Conservation (phyloP, 1,139 yeast species). For the Pichia inconspicua region DNA sequence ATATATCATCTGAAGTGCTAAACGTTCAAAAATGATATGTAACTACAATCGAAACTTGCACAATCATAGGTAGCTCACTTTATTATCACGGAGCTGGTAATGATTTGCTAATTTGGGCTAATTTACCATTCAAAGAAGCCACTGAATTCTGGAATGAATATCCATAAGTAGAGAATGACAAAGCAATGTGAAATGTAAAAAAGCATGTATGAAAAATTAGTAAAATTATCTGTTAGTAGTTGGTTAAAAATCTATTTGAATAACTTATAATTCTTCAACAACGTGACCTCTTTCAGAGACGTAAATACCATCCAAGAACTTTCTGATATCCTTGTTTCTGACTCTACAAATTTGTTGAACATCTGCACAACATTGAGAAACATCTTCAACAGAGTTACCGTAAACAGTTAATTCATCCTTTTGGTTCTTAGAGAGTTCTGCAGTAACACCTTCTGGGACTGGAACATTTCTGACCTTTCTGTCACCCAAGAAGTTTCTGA, state of each 20-base stretch:
- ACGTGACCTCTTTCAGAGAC: conserved; percentile 94
- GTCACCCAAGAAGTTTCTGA: conserved; percentile 99
- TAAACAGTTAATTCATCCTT: conserved; percentile 90
- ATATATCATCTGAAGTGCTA: conserved; percentile 6
- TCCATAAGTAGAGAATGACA: conserved; percentile 15
- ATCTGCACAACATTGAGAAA: conserved; percentile 98
- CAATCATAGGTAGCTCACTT: conserved; percentile 57
- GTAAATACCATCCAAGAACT: conserved; percentile 99
- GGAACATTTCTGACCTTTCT: conserved; percentile 86
- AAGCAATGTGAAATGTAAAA: conserved; percentile 1
- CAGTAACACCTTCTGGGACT: conserved; percentile 82
- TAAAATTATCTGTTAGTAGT: conserved; percentile 10
- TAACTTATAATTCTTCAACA: conserved; percentile 42
- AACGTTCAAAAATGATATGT: conserved; percentile 8
- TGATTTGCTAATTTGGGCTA: conserved; percentile 35
- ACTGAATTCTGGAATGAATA: conserved; percentile 23
- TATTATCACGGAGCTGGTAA: conserved; percentile 41
- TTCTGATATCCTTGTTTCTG: conserved; percentile 99
- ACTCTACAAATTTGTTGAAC: conserved; percentile 98
- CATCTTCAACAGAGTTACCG: conserved; percentile 97
- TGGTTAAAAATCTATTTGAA: conserved; percentile 5
- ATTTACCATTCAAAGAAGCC: conserved; percentile 18
- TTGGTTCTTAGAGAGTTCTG: conserved; percentile 72
- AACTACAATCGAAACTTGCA: conserved; percentile 24
- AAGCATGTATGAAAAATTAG: conserved; percentile 16